Conservation (phyloP, 306 rosid genomes). For the Quercus parvula region DNA sequence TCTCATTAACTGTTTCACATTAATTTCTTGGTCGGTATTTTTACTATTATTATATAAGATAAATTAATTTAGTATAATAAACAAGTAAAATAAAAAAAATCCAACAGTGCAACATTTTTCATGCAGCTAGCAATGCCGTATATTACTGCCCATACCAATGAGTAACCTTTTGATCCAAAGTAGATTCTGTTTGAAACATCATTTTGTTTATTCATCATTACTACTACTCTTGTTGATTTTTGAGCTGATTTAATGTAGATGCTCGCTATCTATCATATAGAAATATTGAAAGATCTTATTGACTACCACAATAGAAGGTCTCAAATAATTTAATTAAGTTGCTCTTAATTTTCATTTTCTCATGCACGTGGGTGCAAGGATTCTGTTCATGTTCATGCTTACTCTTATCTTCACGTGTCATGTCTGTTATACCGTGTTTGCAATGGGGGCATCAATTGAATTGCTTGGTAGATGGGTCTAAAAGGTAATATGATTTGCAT, state of each 20-base stretch:
- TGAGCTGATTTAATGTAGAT: background rate
- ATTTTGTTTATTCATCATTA: background rate
- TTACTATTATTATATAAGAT: background rate
- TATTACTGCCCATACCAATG: background rate
- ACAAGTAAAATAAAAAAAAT: background rate
- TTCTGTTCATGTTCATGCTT: background rate
- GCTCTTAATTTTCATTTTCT: background rate
- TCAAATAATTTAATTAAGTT: background rate
- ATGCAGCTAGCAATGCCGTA: background rate
- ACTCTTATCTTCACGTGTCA: background rate
- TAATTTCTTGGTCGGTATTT: slow-evolving; percentile 23
- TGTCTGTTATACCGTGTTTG: too few species aligned
- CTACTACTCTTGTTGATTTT: background rate
- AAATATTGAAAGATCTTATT: background rate
- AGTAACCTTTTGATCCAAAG: background rate
- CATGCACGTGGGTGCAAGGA: background rate
- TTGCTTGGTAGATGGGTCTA: too few species aligned
- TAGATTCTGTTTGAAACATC: background rate
- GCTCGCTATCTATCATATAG: background rate
- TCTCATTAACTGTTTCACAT: slow-evolving; percentile 41
- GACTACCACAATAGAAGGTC: background rate
- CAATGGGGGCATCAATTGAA: too few species aligned
- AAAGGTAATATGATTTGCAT: too few species aligned
- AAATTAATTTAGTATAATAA: background rate
- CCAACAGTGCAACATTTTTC: background rate